Conservation (phyloP, 768 basidiomycete genomes). For the Lepiota venenata region DNA sequence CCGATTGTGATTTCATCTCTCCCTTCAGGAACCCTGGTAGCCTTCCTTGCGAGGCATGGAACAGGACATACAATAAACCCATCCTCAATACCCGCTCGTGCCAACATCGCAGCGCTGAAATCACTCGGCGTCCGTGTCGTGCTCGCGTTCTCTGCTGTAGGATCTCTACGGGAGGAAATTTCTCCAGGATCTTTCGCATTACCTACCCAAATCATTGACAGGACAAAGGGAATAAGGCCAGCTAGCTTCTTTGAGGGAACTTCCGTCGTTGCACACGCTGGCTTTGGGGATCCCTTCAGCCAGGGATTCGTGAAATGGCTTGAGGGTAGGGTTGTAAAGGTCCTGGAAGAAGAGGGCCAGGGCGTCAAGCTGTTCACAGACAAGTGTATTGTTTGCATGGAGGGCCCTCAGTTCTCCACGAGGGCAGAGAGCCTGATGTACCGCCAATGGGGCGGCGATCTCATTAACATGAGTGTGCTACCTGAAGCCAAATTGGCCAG, state of each 20-base stretch:
- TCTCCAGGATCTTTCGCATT: constrained; percentile 85
- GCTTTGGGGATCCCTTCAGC: constrained; percentile 93
- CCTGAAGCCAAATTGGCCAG: constrained; percentile 97
- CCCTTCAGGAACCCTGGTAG: constrained; percentile 74
- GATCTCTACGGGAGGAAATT: constrained; percentile 92
- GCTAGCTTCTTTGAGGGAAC: constrained; percentile 84
- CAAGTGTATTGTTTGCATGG: constrained; percentile 93
- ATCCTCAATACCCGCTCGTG: constrained; percentile 77
- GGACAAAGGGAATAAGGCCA: constrained; percentile 91
- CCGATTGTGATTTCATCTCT: constrained; percentile 92
- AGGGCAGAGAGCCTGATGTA: constrained; percentile 96
- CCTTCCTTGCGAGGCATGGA: constrained; percentile 93
- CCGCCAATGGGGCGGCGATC: constrained; percentile 84
- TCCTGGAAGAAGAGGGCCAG: constrained; percentile 54
- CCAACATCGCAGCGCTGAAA: constrained; percentile 96
- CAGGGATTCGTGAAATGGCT: constrained; percentile 61
- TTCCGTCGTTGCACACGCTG: constrained; percentile 83
- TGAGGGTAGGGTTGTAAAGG: constrained; percentile 57
- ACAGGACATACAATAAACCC: constrained; percentile 75
- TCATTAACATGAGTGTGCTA: constrained; percentile 96
- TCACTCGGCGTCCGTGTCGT: constrained; percentile 85
- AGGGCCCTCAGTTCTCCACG: constrained; percentile 98
- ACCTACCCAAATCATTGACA: constrained; percentile 92
- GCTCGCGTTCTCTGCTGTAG: constrained; percentile 94
- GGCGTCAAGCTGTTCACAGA: constrained; percentile 72